Base-by-base conservation (phyloP, 352 stramenopile species). In the Pythium brassicae region DNA sequence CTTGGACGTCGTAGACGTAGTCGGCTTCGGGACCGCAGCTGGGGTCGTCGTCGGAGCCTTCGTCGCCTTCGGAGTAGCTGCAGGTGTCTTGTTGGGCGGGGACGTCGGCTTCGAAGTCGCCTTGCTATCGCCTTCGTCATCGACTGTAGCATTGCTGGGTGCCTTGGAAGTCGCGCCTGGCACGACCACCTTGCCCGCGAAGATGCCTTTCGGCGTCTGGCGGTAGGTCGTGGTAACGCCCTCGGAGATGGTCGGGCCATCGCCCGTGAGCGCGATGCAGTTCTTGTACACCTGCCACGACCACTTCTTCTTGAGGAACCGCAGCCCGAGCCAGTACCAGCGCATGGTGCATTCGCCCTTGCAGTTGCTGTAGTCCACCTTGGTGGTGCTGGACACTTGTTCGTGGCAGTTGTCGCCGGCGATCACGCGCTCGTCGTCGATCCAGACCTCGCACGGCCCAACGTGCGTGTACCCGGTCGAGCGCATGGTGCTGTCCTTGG, bases 241-340 rank as follows among this genome's bases (percentile, higher is more conserved):
- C 35, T 60, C 54, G 19, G 54, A 60, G 46, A 60, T 60, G 15
- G 54, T 50, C 8, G 54, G 45, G 14, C 54, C 54, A 46, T 62
- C 56, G 19, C 48, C 56, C 39, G 48, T 56, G 32, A 58, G 50
- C 32, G 55, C 48, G 44, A 61, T 56, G 50, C 74, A 85, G 65
- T 80, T 78, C 62, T 85, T 85, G 65, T 78, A 85, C 39, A 85
- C 72, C 50, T 85, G 74, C 74, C 74, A 85, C 55, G 74, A 85
- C 62, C 78, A 85, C 9, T 66, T 57, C 35, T 66, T 65, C 34
- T 79, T 66, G 40, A 74, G 47, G 57, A 73, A 85, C 29, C 74
- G 74, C 52, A 85, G 56, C 22, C 72, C 72, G 32, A 85, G 72
- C 74, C 74, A 85, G 57, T 78, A 85, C 71, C 73, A 86, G 39